Base-by-base conservation (phyloP, 176 grass and related monocot genomes). In the Oryza longistaminata region DNA sequence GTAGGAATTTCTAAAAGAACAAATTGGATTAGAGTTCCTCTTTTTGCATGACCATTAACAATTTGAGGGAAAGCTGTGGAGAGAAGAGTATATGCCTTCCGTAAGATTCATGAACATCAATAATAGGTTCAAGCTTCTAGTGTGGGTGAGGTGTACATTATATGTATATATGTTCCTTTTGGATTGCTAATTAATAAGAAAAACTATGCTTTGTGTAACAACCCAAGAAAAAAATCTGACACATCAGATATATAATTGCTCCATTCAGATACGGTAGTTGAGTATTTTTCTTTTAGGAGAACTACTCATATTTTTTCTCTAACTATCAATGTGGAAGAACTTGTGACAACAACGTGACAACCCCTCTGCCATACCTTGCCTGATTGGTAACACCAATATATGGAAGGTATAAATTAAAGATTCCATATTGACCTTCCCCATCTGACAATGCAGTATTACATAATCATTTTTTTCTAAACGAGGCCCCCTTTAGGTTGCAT, bases 121-220 rank as follows among this genome's bases (percentile, higher is more conserved):
- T 24, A 11, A 65, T 37, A 37, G 4, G 58, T 50, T 50, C 15
- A 5, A 52, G 6, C 61, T 26, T 12, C 21, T 46, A 26, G 17
- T 34, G 52, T 25, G 21, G 50, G 16, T 73, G 70, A 22, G 53
- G 39, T 71, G 81, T 53, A 2, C 50, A 64, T 40, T 40, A 40
- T 64, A 6, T 37, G 43, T 49, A 15, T 49, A n/a, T 34, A 13
- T 31, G 29, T 29, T 45, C 40, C 69, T 45, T 82, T 64, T 68
- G 35, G 37, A 58, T 73, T 64, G 24, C 53, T 21, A 16, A 72
- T 64, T 52, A 52, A 52, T 14, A 33, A 21, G 45, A 10, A 33
- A 79, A 74, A 46, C 11, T 15, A 9, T 21, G 48, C 70, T 49
- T 83, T 74, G 24, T 44, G 16, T 82, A 82, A 74, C 55, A 21